These are phyloP conservation scores for Pachysandra terminalis DNA, from an alignment of 164 flowering plant genomes.

Conservation along the genomic window DNA sequence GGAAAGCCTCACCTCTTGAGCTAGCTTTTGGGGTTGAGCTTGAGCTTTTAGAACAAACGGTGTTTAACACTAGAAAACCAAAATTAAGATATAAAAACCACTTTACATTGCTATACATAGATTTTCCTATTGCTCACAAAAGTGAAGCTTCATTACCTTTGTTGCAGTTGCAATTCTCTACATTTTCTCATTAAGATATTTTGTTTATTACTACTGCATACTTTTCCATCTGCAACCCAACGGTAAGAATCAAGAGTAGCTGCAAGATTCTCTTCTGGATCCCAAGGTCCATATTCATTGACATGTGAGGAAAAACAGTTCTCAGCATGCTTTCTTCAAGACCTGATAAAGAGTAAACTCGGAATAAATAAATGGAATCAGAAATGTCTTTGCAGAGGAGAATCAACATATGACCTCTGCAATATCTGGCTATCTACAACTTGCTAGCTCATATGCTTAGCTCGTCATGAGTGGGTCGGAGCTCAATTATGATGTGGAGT, in stretches of 20 bases:
- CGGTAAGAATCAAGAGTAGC: constrained; percentile 59
- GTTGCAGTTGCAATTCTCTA: constrained; percentile 21
- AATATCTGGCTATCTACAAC: background rate
- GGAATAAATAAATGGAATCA: constrained; percentile 1
- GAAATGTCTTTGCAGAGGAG: background rate
- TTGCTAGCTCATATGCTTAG: too few species aligned
- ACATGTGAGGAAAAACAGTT: constrained; percentile 22
- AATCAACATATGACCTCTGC: too few species aligned
- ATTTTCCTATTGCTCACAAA: background rate
- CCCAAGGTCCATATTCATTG: constrained; percentile 26
- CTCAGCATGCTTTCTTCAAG: constrained; percentile 27
- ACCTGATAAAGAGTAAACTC: constrained; percentile 28
- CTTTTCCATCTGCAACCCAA: constrained; percentile 48
- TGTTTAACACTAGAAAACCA: too few species aligned
- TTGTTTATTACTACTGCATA: constrained; percentile 48
- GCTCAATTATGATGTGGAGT: too few species aligned
- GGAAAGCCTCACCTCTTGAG: too few species aligned
- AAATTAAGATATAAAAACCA: too few species aligned
- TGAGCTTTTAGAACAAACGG: too few species aligned
- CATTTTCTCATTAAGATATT: constrained; percentile 17
- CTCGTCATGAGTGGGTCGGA: too few species aligned
- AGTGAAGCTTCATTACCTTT: constrained; percentile 34
- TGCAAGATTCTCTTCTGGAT: constrained; percentile 34
- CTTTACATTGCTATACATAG: background rate
- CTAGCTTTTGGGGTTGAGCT: too few species aligned